Base-by-base conservation (phyloP, 345 rosid genomes). In the Eucalyptus microcorys region DNA sequence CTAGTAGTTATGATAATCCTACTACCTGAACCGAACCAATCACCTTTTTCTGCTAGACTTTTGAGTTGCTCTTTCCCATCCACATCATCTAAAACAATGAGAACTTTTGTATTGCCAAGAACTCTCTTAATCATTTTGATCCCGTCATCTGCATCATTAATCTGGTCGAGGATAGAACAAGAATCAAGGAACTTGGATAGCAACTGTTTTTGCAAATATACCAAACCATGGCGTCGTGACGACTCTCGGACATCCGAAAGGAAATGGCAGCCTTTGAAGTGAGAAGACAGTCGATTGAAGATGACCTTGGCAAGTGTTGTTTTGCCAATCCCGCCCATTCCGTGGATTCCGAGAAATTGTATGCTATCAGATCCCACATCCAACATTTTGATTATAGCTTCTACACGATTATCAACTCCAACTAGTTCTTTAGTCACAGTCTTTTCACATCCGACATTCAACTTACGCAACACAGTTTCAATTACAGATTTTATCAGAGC, bases 151-250 rank as follows among this genome's bases (percentile, higher is more conserved):
- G 0, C 1, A 3, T n/a, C 37, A n/a, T 30, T 0, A 64, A 64
- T 64, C 2, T n/a, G 76, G 76, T n/a, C 0, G 21, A 14, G 5
- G 61, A 0, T 32, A 1, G 21, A n/a, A 14, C 0, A 3, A 64
- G 14, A 7, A 5, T 49, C 17, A 2, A 1, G 0, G 17, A 49
- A 49, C 5, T 64, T n/a, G 76, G 76, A 64, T 14, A 64, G 34
- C 37, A 64, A n/a, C 42, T 32, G 21, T 1, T 1, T 17, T 66
- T 66, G 79, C 79, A 66, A 32, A 66, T 1, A 0, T 32, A 32
- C 3, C 2, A 32, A 0, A 4, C 42, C 24, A 4, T 1, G 22
- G 10, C 42, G 6, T 4, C 0, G 42, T 32, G 79, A 32, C 0
- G 7, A 2, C 1, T 66, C 79, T 66, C 80, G 2, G 2, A 68